Conservation (phyloP, 1,284 basidiomycete genomes). For the Papiliotrema fonsecae region DNA sequence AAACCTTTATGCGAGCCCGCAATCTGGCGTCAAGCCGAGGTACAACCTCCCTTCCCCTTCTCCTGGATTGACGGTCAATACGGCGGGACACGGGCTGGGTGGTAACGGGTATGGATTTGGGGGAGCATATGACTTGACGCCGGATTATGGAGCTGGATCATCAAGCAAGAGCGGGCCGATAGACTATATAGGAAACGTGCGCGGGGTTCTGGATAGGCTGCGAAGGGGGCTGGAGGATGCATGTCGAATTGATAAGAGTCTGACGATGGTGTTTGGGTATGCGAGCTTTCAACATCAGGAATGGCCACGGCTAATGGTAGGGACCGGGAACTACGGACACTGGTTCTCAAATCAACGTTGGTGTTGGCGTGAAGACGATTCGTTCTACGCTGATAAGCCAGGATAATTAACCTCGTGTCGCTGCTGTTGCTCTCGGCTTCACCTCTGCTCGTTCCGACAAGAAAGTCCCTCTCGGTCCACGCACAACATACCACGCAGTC, state of each 20-base stretch:
- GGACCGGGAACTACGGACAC: slow-evolving; percentile 41
- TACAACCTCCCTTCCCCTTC: slow-evolving; percentile 18
- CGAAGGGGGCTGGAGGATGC: slow-evolving; percentile 32
- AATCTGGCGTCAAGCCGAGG: slow-evolving; percentile 10
- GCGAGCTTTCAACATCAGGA: slow-evolving; percentile 10
- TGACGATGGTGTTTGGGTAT: slow-evolving; percentile 40
- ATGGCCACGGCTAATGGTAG: slow-evolving; percentile 18
- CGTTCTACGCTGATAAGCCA: slow-evolving; percentile 1
- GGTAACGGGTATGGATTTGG: neutral
- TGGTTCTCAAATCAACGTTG: slow-evolving; percentile 42
- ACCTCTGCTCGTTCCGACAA: slow-evolving; percentile 38
- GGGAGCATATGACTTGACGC: neutral
- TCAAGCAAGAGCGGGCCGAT: neutral
- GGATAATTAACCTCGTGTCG: slow-evolving; percentile 47
- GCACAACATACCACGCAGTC: slow-evolving; percentile 24
- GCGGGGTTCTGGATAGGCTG: slow-evolving; percentile 13
- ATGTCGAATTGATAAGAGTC: slow-evolving; percentile 32
- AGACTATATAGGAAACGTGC: slow-evolving; percentile 1
- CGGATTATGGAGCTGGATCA: slow-evolving; percentile 1
- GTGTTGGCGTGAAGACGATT: slow-evolving; percentile 4
- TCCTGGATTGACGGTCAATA: neutral
- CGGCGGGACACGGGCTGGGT: neutral
- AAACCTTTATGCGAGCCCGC: slow-evolving; percentile 14
- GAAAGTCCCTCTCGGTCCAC: slow-evolving; percentile 14
- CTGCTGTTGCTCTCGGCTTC: slow-evolving; percentile 41